Base-by-base conservation (phyloP, 139 green algal species). In the Gonium pectorale region DNA sequence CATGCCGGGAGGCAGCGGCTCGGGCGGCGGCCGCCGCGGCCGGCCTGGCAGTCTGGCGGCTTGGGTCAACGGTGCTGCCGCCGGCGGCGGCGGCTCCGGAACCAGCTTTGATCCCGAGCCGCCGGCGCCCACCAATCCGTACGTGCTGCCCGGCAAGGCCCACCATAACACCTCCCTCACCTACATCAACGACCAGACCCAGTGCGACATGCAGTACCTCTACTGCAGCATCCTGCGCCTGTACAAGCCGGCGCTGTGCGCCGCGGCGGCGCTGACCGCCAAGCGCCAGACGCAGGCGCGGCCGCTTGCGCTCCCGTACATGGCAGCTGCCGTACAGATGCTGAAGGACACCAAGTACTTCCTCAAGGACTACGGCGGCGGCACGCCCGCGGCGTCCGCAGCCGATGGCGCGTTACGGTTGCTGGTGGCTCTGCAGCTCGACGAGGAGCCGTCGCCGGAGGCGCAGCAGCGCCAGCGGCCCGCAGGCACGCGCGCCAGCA, bases 301-400 rank as follows among this genome's bases (percentile, higher is more conserved):
- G 64, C n/a, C 66, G 60, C 70, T 80, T 6, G 38, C 29, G 29
- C 41, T 69, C 66, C 41, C 52, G 26, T 79, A 75, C 43, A 70
- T 80, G 40, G 75, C 43, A 17, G 51, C 60, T 27, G 74, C 71
- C 26, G 66, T 93, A 54, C 92, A 95, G 86, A 79, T 93, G 21
- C 79, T 97, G 43, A 83, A 91, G 27, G 95, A 98, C 91, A 94
- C 89, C 54, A 98, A 98, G 90, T 94, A 96, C 83, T 98, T 97
- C 86, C 82, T 97, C 4, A 98, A 98, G 89, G 77, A 95, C 68
- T 97, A 96, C 80, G 64, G 27, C 11, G 75, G 88, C 44, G 41
- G 38, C 64, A 56, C 24, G 38, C 31, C 59, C 24, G 44, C 80
- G n/a, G 44, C 77, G 21, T 9, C 54, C 22, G 84, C 71, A 9